phyloP scores from a whole-genome alignment of 2,329 filamentous ascomycete species.

The Fusarium albidum region DNA sequence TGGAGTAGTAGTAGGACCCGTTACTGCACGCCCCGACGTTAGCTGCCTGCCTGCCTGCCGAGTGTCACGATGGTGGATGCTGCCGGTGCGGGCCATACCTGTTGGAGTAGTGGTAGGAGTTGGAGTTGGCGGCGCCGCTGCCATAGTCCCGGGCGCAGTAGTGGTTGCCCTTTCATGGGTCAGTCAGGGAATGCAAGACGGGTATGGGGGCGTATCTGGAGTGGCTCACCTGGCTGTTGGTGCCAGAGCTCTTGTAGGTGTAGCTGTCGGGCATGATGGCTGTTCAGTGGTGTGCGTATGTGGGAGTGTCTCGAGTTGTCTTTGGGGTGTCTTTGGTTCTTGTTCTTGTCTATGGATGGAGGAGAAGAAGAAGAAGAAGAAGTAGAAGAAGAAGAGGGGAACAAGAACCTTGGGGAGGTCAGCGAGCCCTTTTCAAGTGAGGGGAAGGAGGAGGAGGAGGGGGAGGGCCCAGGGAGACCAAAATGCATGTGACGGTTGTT shows the following conservation, averaged over 20 bases:
- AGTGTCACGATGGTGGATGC: neutral
- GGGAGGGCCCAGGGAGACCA: no score
- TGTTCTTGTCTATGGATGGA: no score
- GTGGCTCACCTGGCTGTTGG: conserved; percentile 65
- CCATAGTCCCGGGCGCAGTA: conserved; percentile 73
- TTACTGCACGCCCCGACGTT: conserved; percentile 48
- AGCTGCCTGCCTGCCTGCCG: neutral
- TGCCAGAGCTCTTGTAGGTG: conserved; percentile 61
- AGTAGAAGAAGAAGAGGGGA: no score
- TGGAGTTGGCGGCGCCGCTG: conserved; percentile 60
- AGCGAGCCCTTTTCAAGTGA: no score
- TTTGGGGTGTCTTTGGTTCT: no score
- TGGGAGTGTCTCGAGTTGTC: no score
- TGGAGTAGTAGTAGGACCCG: conserved; percentile 78
- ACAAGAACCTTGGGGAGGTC: no score
- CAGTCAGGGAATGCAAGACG: neutral
- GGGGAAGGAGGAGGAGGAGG: no score
- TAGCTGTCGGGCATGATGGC: conserved; percentile 41
- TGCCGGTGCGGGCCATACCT: conserved; percentile 50
- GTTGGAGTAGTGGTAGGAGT: conserved; percentile 76
- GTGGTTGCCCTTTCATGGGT: conserved; percentile 69
- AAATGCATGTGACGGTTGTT: no score
- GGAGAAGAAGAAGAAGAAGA: no score
- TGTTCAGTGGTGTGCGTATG: neutral
- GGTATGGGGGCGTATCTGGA: neutral